Conservation (phyloP, 1,284 basidiomycete genomes). For the Cryptococcus neoformans region DNA sequence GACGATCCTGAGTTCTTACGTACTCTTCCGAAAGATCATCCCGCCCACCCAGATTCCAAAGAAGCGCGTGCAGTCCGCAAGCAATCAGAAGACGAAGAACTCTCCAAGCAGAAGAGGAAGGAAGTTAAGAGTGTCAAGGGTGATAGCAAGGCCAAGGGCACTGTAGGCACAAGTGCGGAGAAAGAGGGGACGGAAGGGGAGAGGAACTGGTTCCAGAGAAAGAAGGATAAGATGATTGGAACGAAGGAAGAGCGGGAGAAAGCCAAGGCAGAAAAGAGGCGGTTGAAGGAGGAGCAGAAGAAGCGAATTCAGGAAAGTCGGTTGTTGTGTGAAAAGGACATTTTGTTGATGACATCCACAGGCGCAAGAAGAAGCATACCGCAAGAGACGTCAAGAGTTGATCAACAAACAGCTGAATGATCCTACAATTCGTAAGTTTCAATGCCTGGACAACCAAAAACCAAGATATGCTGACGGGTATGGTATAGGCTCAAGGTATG, state of each 20-base stretch:
- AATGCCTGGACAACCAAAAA: constrained; percentile 2
- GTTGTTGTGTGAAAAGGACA: constrained; percentile 13
- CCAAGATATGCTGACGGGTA: neutral
- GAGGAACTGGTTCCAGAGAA: constrained; percentile 36
- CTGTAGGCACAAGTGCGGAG: neutral
- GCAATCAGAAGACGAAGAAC: constrained; percentile 23
- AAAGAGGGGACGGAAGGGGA: neutral
- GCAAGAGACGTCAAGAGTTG: constrained; percentile 30
- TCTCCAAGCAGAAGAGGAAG: constrained; percentile 9
- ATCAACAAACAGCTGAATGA: constrained; percentile 32
- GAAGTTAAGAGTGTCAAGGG: constrained; percentile 2
- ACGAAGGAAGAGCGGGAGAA: constrained; percentile 40
- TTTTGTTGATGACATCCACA: neutral
- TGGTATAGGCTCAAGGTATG: constrained; percentile 19
- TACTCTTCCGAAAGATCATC: constrained; percentile 36
- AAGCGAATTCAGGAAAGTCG: constrained; percentile 4
- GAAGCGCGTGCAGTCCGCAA: constrained; percentile 26
- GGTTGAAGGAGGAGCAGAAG: constrained; percentile 18
- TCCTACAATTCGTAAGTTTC: constrained; percentile 19
- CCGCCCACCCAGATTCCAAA: constrained; percentile 38
- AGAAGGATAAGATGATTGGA: constrained; percentile 44
- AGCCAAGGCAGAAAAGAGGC: constrained; percentile 27
- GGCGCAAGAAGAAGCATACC: constrained; percentile 26
- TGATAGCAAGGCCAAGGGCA: neutral
- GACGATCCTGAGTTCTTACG: constrained; percentile 42